Evolutionary conservation across 495 filamentous ascomycete genomes (phyloP).

Genomic region (Neurospora sp.): DNA sequence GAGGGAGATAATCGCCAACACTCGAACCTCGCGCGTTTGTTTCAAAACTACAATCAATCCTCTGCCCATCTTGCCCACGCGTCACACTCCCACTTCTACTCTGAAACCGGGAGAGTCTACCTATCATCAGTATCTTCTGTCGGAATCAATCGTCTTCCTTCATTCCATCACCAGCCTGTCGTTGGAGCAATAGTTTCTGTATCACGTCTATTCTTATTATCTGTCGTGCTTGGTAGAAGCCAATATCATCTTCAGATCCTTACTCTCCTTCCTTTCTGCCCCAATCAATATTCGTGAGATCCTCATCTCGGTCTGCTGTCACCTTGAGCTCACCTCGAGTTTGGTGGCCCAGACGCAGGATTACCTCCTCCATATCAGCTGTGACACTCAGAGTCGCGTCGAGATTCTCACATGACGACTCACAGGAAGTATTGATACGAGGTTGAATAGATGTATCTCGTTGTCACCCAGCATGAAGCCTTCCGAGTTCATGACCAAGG

Average conservation of each 20-base stretch:
- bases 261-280: fast-evolving
- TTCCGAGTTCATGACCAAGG: neutral
- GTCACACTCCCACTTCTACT: neutral
- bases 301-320: neutral
- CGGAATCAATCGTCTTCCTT: neutral
- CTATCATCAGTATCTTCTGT: neutral
- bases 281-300: neutral
- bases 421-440: neutral
- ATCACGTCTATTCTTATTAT: neutral
- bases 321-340: neutral
- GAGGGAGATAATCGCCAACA: neutral
- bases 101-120: neutral
- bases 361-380: neutral
- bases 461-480: neutral
- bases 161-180: neutral
- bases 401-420: neutral
- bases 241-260: neutral
- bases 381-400: neutral
- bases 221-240: neutral
- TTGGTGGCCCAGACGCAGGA: neutral
- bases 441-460: neutral
- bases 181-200: neutral
- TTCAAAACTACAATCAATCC: neutral
- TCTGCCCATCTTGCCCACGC: neutral
- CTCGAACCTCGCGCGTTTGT: neutral